Evolutionary conservation across 441 rosid species (phyloP).

Genomic region (Jatropha podagrica): DNA sequence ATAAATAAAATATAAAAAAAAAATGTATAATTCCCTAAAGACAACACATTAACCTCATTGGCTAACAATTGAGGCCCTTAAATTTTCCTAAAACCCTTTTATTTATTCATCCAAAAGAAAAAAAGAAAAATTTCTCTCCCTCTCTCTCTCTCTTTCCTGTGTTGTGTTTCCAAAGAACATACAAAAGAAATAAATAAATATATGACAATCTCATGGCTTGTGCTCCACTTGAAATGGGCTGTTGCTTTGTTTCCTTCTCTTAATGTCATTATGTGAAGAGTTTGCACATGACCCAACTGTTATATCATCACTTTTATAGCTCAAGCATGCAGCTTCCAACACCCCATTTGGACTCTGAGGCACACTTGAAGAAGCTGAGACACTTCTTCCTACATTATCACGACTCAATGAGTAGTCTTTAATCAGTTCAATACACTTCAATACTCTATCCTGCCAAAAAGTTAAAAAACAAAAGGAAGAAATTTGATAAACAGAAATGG

Average conservation of each 20-base stretch:
- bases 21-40: too few relatives aligned
- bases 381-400: constrained; percentile 20
- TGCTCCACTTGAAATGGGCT: constrained; percentile 16
- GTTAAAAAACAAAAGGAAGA: neutral
- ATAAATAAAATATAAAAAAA: too few relatives aligned
- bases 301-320: constrained; percentile 50
- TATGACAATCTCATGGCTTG: constrained; percentile 21
- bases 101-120: too few relatives aligned
- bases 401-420: constrained; percentile 32
- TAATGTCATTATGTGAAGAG: constrained; percentile 37
- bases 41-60: too few relatives aligned
- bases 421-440: constrained; percentile 42
- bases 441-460: constrained; percentile 47
- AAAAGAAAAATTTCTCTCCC: too few relatives aligned
- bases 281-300: constrained; percentile 41
- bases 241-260: constrained; percentile 50
- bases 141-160: too few relatives aligned
- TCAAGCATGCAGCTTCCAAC: constrained; percentile 62
- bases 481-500: neutral
- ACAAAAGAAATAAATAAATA: constrained; percentile 13
- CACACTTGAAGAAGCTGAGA: constrained; percentile 25
- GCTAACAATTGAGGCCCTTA: too few relatives aligned
- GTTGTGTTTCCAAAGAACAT: constrained; percentile 12
- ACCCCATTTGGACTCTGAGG: constrained; percentile 68
- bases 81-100: too few relatives aligned